Percentiles rank a stretch among this genome's conserved stretches.
These are phyloP conservation scores for Irpex sp. DNA, from an alignment of 1,284 basidiomycete species.

Conservation along the genomic window DNA sequence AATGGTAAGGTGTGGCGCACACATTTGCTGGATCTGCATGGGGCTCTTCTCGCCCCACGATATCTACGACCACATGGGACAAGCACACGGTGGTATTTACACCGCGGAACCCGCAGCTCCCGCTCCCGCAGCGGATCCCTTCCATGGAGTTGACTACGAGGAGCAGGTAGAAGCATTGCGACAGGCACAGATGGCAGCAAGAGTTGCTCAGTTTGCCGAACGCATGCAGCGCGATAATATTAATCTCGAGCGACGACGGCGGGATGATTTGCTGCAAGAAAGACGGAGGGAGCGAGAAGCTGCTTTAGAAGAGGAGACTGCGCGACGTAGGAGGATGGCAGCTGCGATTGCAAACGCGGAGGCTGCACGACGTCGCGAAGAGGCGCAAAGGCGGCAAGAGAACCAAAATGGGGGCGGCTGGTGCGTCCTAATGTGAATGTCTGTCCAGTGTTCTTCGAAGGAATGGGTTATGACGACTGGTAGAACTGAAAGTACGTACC, in stretches of 20 bases:
- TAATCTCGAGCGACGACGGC: neutral
- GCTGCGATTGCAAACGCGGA: neutral
- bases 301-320: neutral
- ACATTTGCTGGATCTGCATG: constrained; percentile 28
- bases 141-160: neutral
- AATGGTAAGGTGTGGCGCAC: constrained; percentile 18
- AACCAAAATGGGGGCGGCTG: neutral
- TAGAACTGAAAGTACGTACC: no score
- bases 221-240: neutral
- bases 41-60: constrained; percentile 4
- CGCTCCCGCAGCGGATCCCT: neutral
- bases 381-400: neutral
- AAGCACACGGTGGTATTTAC: constrained; percentile 14
- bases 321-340: neutral
- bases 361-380: neutral
- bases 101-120: neutral
- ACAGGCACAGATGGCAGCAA: neutral
- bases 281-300: neutral
- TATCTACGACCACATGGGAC: constrained; percentile 14
- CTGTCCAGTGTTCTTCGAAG: neutral
- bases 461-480: no score
- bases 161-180: neutral
- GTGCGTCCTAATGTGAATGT: neutral
- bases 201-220: neutral
- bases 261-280: neutral